Conservation (phyloP, 1,139 yeast species). For the Ogataea hybrid region DNA sequence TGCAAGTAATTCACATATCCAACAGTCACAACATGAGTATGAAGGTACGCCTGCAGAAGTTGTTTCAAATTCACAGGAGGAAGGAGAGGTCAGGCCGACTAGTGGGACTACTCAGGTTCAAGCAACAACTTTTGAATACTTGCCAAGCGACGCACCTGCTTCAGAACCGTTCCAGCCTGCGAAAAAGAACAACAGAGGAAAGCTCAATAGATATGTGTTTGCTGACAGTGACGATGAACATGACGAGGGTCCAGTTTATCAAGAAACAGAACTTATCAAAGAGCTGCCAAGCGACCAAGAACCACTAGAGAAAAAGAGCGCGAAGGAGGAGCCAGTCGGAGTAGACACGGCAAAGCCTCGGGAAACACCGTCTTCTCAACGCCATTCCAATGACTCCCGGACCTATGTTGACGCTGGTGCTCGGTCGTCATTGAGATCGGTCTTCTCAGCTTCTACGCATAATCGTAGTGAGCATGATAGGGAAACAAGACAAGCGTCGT, state of each 20-base stretch:
- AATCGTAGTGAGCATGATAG: neutral
- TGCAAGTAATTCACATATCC: too few species aligned
- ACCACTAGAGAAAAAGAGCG: neutral
- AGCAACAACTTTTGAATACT: neutral
- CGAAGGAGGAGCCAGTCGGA: too few species aligned
- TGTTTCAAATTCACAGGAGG: too few species aligned
- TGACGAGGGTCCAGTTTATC: conserved; percentile 14
- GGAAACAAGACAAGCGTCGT: conserved; percentile 4
- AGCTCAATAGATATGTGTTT: conserved; percentile 24
- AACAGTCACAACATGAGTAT: too few species aligned
- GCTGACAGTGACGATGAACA: conserved; percentile 23
- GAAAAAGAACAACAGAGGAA: conserved; percentile 15
- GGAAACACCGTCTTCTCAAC: neutral
- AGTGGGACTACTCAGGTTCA: too few species aligned
- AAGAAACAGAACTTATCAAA: conserved; percentile 6
- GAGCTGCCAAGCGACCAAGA: neutral
- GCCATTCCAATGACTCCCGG: neutral
- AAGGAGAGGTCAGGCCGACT: too few species aligned
- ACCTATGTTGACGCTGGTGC: too few species aligned
- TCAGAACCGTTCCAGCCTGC: conserved; percentile 14
- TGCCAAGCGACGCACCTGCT: neutral
- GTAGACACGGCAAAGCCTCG: too few species aligned
- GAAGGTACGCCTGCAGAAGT: too few species aligned
- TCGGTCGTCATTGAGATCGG: too few species aligned
- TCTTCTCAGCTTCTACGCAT: too few species aligned